phyloP scores from a whole-genome alignment of 1,284 basidiomycete species.

The Apiotrichum laibachii region DNA sequence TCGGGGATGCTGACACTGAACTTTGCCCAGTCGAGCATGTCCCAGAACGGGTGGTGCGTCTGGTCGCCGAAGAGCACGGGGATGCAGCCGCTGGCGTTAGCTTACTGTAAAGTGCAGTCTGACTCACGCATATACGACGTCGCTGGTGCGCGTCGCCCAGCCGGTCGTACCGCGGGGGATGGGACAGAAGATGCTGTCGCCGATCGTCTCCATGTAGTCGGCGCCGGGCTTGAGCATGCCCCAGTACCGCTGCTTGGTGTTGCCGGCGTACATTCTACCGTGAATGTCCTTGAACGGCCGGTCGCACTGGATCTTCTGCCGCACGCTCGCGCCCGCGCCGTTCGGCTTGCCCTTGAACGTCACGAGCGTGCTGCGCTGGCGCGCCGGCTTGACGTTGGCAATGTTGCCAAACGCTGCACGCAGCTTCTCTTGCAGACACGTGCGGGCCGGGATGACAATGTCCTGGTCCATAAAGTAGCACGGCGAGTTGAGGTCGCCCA shows the following conservation, averaged over 20 bases:
- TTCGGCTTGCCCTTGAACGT: slow-evolving; percentile 34
- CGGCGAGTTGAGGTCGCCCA: slow-evolving; percentile 36
- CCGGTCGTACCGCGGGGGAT: slow-evolving; percentile 41
- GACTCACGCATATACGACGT: slow-evolving; percentile 43
- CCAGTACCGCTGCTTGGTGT: slow-evolving; percentile 12
- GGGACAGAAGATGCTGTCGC: slow-evolving; percentile 47
- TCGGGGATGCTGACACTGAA: slow-evolving; percentile 44
- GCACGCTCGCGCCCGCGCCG: slow-evolving; percentile 27
- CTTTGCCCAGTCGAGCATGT: slow-evolving; percentile 49
- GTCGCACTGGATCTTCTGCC: slow-evolving; percentile 29
- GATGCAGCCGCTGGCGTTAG: slow-evolving; percentile 42
- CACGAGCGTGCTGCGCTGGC: slow-evolving; percentile 14
- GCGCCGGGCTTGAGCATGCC: slow-evolving; percentile 1
- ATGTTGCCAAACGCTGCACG: slow-evolving; percentile 24
- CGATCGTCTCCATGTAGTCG: slow-evolving; percentile 44
- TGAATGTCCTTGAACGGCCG: slow-evolving; percentile 14
- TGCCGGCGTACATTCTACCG: slow-evolving; percentile 10
- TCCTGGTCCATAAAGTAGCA: slow-evolving; percentile 39
- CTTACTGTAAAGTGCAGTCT: background rate
- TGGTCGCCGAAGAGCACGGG: slow-evolving; percentile 49
- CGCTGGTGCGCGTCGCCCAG: slow-evolving; percentile 46
- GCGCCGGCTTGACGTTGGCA: slow-evolving; percentile 6
- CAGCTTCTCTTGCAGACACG: slow-evolving; percentile 34
- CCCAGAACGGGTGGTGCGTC: slow-evolving; percentile 45
- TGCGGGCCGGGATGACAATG: slow-evolving; percentile 38